Percentiles rank a stretch among this genome's conserved stretches.
phyloP scores from a whole-genome alignment of 129 eudicot species.

The Pittosporum tobira region DNA sequence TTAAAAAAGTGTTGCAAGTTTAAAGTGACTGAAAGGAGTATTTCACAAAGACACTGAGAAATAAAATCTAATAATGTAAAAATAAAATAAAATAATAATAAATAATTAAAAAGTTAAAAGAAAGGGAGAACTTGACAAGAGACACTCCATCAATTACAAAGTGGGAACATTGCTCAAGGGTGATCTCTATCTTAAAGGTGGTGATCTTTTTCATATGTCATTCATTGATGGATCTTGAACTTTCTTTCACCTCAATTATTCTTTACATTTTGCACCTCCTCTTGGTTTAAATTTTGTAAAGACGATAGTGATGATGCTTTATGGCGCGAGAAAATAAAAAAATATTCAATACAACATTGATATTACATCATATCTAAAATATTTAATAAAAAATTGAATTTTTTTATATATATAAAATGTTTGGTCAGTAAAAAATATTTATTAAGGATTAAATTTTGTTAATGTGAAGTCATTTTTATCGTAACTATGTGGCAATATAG shows the following conservation, averaged over 20 bases:
- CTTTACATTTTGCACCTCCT: neutral
- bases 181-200: constrained; percentile 22
- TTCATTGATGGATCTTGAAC: constrained; percentile 22
- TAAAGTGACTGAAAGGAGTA: no score
- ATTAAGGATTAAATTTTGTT: no score
- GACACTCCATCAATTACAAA: constrained; percentile 1
- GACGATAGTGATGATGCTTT: neutral
- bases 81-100: no score
- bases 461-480: no score
- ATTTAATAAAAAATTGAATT: no score
- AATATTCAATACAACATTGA: no score
- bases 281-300: constrained; percentile 8
- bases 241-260: constrained; percentile 7
- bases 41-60: neutral
- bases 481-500: no score
- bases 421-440: no score
- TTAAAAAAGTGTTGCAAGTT: no score
- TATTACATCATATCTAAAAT: no score
- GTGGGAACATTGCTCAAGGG: constrained; percentile 17
- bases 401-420: no score
- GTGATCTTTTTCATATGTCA: constrained; percentile 18
- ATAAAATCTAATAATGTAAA: neutral
- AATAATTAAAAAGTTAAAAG: no score
- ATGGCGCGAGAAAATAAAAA: neutral
- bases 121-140: neutral